Evolutionary conservation across 1,284 basidiomycete genomes (phyloP).

Genomic region (Sparassis latifolia): DNA sequence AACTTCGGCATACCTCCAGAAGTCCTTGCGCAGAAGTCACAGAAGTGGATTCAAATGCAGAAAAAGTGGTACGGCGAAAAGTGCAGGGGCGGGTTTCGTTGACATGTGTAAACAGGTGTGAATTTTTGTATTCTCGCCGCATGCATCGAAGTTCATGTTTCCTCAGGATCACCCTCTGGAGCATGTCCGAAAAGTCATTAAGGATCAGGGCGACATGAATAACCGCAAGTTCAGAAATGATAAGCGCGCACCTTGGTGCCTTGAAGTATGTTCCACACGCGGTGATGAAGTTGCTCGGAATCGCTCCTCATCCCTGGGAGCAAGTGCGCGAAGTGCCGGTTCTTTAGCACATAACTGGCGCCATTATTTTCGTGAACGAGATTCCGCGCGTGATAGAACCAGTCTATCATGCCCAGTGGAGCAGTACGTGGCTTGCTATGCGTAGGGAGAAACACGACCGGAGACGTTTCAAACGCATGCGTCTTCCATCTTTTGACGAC

Average conservation of each 20-base stretch:
- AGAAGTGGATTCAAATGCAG: conserved; percentile 94
- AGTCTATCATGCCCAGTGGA: conserved; percentile 99
- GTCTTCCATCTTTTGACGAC: conserved; percentile 99
- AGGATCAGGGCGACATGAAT: conserved; percentile 97
- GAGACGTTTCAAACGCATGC: conserved; percentile 99
- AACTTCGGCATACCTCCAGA: conserved; percentile 68
- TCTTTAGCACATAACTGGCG: conserved; percentile 98
- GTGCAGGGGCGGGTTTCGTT: conserved; percentile 79
- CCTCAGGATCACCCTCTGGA: conserved; percentile 81
- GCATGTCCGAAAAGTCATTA: conserved; percentile 96
- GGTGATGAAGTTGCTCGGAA: conserved; percentile 98
- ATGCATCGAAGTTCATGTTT: no score
- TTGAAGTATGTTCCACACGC: conserved; percentile 99
- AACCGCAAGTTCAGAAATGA: conserved; percentile 96
- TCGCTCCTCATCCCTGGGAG: conserved; percentile 99
- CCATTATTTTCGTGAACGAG: conserved; percentile 99
- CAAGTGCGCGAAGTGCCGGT: conserved; percentile 97
- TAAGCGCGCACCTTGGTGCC: conserved; percentile 94
- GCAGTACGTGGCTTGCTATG: conserved; percentile 99
- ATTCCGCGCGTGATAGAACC: conserved; percentile 96
- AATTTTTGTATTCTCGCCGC: not conserved
- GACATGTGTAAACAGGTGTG: conserved; percentile 91
- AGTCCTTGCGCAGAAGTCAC: conserved; percentile 77
- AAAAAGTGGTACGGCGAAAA: conserved; percentile 87
- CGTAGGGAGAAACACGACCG: conserved; percentile 97